Evolutionary conservation across 2,329 filamentous ascomycete genomes (phyloP).

Genomic region (Diplodia corticola): DNA sequence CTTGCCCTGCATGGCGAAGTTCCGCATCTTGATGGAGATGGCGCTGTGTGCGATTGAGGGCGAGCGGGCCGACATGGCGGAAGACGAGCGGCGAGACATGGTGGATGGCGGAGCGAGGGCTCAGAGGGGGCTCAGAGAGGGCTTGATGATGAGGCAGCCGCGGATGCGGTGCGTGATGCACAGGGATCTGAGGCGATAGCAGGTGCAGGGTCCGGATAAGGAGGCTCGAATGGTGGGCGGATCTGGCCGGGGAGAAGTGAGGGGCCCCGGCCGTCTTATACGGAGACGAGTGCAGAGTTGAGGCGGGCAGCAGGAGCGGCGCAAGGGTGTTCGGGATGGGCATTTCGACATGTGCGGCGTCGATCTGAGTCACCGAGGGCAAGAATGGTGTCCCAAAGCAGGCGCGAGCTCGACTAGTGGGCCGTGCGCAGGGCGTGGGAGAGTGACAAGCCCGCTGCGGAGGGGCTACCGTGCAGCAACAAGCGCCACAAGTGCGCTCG

Average conservation of each 20-base stretch:
- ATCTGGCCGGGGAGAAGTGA: neutral
- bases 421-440: conserved; percentile 15
- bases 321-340: conserved; percentile 3
- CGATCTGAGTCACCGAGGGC: conserved; percentile 20
- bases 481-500: neutral
- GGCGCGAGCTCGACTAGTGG: neutral
- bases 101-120: neutral
- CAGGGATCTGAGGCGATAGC: neutral
- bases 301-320: neutral
- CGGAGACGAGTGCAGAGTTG: neutral
- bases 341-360: conserved; percentile 3
- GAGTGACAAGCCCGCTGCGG: neutral
- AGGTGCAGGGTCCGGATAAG: neutral
- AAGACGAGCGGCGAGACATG: neutral
- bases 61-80: neutral
- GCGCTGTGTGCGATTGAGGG: conserved; percentile 1
- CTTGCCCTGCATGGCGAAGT: conserved; percentile 37
- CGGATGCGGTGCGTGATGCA: neutral
- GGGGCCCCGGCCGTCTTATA: conserved; percentile 7
- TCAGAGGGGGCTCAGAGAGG: neutral
- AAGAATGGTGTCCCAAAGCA: neutral
- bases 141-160: neutral
- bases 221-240: neutral
- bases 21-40: conserved; percentile 34
- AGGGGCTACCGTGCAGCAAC: neutral